A percentile compares a stretch with the other conserved stretches of the same genome.
Conservation (phyloP, 2,329 filamentous ascomycete species). For the Hypoxylon sp. region DNA sequence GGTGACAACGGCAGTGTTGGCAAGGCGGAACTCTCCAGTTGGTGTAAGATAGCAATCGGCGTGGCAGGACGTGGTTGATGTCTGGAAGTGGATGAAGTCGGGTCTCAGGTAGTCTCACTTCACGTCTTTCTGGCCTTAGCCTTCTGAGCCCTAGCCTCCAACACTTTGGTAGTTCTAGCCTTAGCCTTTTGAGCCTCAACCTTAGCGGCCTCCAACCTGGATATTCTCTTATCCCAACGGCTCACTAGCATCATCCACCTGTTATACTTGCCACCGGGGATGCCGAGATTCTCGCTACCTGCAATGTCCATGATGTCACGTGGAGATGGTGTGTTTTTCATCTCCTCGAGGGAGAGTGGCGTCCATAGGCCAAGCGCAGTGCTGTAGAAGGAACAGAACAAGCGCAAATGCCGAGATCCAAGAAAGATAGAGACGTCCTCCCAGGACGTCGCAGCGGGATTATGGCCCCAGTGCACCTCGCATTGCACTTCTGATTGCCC, state of each 20-base stretch:
- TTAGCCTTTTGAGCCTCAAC: neutral
- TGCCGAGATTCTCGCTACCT: neutral
- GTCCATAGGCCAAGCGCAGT: neutral
- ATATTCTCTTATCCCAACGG: neutral
- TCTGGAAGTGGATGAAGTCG: too few species aligned
- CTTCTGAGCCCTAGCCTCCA: neutral
- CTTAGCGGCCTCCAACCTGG: neutral
- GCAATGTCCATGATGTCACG: neutral
- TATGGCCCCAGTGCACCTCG: neutral
- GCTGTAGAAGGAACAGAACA: neutral
- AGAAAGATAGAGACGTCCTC: slow-evolving; percentile 3
- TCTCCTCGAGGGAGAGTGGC: neutral
- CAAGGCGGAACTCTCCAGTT: too few species aligned
- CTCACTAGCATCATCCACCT: neutral
- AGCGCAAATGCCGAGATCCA: too few species aligned
- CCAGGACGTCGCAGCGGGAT: neutral
- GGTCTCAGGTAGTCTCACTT: too few species aligned
- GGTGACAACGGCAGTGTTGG: too few species aligned
- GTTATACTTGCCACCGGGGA: neutral
- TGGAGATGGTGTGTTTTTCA: neutral
- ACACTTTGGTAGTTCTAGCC: too few species aligned
- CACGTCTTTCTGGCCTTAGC: neutral
- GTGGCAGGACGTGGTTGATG: too few species aligned
- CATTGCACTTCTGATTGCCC: slow-evolving; percentile 6
- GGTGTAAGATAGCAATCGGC: too few species aligned